Base-by-base conservation (phyloP, 164 flowering plant species). In the grape (Vitis vinifera) region DNA sequence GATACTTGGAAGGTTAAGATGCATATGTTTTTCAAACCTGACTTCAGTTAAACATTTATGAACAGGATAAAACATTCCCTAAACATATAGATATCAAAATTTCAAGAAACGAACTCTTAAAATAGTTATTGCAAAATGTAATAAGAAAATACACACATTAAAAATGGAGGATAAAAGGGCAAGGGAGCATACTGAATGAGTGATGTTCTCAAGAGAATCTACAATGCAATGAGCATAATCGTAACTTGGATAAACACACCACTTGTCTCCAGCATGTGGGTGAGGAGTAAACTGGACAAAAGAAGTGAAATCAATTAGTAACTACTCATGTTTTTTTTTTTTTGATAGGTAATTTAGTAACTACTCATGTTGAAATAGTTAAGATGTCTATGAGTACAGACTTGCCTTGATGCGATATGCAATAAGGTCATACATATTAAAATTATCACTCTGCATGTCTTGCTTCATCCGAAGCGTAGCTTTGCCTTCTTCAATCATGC, bases 391-490 rank as follows among this genome's bases (percentile, higher is more conserved):
- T 11, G 44, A 50, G n/a, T 60, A 10, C 9, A 49, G 2, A 76
- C 82, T 84, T 87, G 77, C 98, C 98, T 93, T 96, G 69, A 93
- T 96, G 14, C 97, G 90, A 76, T 96, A 93, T 44, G 99, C 98
- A 70, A 96, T 93, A 66, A 96, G 88, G 76, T 96, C 99, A 80
- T 90, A 92, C 99, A 96, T 96, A 68, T 96, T 96, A 71, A 50
- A 86, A 64, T 96, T 96, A 72, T 96, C 97, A 76, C 97, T 93
- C 85, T 93, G 97, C 99, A 96, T 96, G 75, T 96, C 99, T 77
- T 96, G 99, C 79, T 92, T 96, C 99, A 96, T 96, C 73, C 99
- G 78, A 44, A 96, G 86, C 49, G 99, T 96, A 17, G 98, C 98
- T 82, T 89, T 91, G 44, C 97, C 97, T 83, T 96, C 99, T 61